phyloP scores from a whole-genome alignment of 306 rosid species.

The Fragaria ananassa region DNA sequence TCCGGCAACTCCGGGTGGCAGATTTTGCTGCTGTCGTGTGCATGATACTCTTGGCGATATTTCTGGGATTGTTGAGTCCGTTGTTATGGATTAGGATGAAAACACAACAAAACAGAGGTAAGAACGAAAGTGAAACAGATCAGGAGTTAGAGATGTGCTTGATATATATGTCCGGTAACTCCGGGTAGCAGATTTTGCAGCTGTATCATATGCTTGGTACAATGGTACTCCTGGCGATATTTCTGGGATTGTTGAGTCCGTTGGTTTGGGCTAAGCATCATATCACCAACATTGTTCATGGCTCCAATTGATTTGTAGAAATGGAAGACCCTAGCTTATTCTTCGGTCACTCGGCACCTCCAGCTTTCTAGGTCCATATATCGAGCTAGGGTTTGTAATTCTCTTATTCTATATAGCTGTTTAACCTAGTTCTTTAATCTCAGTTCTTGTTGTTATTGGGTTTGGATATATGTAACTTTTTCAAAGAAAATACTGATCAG shows the following conservation, averaged over 20 bases:
- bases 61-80: not conserved
- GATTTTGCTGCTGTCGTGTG: not conserved
- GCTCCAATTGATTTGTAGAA: not conserved
- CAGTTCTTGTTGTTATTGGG: not conserved
- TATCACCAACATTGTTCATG: not conserved
- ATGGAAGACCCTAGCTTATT: constrained; percentile 21
- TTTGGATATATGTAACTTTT: too few species aligned
- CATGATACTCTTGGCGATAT: not conserved
- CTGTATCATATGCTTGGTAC: not conserved
- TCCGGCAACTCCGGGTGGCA: not conserved
- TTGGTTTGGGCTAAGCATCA: not conserved
- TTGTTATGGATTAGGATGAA: not conserved
- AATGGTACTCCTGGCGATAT: not conserved
- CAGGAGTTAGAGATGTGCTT: not conserved
- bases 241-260: not conserved
- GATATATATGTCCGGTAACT: not conserved
- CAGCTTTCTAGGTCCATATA: constrained; percentile 6
- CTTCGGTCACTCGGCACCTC: constrained; percentile 21
- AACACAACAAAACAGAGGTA: not conserved
- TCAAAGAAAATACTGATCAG: too few species aligned
- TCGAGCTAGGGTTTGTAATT: not conserved
- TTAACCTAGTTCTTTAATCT: not conserved
- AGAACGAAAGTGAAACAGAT: not conserved
- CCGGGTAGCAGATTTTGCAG: not conserved
- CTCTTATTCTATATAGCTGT: not conserved